These are phyloP conservation scores for Pseudocercospora macadamiae DNA, from an alignment of 2,329 filamentous ascomycete genomes.

Conservation along the genomic window DNA sequence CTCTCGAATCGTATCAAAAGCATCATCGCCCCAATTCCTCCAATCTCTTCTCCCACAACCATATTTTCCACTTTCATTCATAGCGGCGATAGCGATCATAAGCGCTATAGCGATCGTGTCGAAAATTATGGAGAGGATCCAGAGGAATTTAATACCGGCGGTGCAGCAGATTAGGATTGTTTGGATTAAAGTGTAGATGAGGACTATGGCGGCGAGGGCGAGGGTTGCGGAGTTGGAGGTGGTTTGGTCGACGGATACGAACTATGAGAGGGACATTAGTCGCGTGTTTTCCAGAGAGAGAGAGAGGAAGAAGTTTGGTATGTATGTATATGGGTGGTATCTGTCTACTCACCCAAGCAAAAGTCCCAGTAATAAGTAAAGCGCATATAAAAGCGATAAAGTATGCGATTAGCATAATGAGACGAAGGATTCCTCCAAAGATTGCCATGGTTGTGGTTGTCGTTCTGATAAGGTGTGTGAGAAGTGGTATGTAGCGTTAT, in stretches of 20 bases:
- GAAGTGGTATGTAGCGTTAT: not conserved
- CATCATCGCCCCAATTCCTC: not conserved
- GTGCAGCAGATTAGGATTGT: slow-evolving; percentile 13
- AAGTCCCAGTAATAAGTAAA: slow-evolving; percentile 5
- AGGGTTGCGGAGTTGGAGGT: slow-evolving; percentile 6
- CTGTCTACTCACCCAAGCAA: slow-evolving; percentile 4
- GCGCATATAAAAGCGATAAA: slow-evolving; percentile 5
- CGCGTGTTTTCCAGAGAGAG: not conserved
- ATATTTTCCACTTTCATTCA: not conserved
- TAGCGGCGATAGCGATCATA: not conserved
- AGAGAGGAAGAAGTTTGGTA: not conserved
- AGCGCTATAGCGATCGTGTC: not conserved
- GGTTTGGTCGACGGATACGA: not conserved
- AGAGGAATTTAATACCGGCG: slow-evolving; percentile 8
- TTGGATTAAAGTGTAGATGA: slow-evolving; percentile 5
- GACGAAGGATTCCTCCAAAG: slow-evolving; percentile 3
- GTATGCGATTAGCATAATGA: slow-evolving; percentile 3
- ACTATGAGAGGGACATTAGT: not conserved
- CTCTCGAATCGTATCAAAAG: not conserved
- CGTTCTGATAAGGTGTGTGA: no score
- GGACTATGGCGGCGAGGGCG: not conserved
- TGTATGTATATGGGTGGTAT: not conserved
- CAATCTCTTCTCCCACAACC: not conserved
- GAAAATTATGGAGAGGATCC: not conserved
- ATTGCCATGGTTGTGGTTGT: not conserved